phyloP scores from a whole-genome alignment of 2,329 filamentous ascomycete species.

The Domatiomyces catenatus region DNA sequence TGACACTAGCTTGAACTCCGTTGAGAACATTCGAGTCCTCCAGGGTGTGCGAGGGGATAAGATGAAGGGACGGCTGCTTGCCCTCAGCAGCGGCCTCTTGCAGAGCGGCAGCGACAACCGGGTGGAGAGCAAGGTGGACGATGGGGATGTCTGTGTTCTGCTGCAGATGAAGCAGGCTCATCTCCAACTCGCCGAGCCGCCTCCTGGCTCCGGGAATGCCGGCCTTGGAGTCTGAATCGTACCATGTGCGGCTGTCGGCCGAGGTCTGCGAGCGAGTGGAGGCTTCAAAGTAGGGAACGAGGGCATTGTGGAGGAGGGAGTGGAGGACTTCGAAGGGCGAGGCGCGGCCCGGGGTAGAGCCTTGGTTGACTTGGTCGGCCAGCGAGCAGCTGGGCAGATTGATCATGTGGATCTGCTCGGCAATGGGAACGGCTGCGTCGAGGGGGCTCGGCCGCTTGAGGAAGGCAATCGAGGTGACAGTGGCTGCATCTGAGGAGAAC shows the following conservation, averaged over 20 bases:
- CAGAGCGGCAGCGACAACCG: constrained; percentile 70
- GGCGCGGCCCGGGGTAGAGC: constrained; percentile 49
- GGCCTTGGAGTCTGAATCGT: constrained; percentile 79
- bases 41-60: constrained; percentile 60
- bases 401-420: constrained; percentile 79
- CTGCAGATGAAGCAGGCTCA: constrained; percentile 79
- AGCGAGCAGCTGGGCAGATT: constrained; percentile 72
- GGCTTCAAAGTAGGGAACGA: constrained; percentile 94
- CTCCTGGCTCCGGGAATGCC: constrained; percentile 96
- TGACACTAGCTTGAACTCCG: constrained; percentile 81
- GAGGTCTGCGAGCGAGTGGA: constrained; percentile 71
- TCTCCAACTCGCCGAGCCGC: constrained; percentile 83
- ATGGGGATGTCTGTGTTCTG: constrained; percentile 98
- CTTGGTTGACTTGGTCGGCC: constrained; percentile 21
- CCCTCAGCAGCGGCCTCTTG: constrained; percentile 57
- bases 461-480: constrained; percentile 70
- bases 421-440: constrained; percentile 66
- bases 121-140: constrained; percentile 71
- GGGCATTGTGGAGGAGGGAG: constrained; percentile 74
- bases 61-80: constrained; percentile 57
- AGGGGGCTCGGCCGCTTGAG: constrained; percentile 81
- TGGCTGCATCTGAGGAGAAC: constrained; percentile 63
- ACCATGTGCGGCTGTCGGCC: constrained; percentile 51
- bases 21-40: constrained; percentile 88
- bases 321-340: constrained; percentile 89